Percentiles rank a stretch among this genome's conserved stretches.
phyloP scores from a whole-genome alignment of 441 rosid species.

The Adansonia gregorii region DNA sequence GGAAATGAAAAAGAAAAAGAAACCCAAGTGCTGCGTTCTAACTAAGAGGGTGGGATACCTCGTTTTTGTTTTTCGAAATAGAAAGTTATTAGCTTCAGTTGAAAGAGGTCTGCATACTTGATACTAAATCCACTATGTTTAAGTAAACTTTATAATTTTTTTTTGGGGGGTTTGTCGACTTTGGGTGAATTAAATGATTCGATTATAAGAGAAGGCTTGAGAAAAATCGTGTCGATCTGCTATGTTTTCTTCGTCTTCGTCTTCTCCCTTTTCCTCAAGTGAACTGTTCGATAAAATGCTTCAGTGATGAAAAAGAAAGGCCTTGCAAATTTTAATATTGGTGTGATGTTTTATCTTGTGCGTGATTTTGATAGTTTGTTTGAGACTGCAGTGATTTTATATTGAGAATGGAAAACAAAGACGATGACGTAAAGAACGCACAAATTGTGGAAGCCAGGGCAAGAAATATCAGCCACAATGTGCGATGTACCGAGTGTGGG shows the following conservation, averaged over 20 bases:
- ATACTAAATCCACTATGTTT: background rate
- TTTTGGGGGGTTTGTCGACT: background rate
- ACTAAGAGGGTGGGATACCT: background rate
- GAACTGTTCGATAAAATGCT: slow-evolving; percentile 44
- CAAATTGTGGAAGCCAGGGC: slow-evolving; percentile 84
- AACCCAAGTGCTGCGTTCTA: background rate
- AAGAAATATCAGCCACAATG: slow-evolving; percentile 87
- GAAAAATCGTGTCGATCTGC: background rate
- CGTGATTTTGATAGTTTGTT: background rate
- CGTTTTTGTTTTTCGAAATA: background rate
- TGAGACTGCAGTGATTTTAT: slow-evolving; percentile 21
- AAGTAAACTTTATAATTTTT: background rate
- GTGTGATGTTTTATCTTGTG: background rate
- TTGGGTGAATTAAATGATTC: background rate
- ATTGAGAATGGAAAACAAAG: slow-evolving; percentile 55
- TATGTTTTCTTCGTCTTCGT: background rate
- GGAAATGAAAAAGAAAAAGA: background rate
- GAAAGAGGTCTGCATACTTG: background rate
- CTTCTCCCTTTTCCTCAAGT: background rate
- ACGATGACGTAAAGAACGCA: slow-evolving; percentile 65
- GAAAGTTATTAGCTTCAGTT: slow-evolving; percentile 11
- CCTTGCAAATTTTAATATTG: background rate
- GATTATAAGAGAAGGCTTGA: background rate
- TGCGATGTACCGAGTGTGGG: slow-evolving; percentile 95
- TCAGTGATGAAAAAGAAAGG: background rate